These are phyloP conservation scores for Venturia nashicola DNA, from an alignment of 2,329 filamentous ascomycete species.

Conservation along the genomic window DNA sequence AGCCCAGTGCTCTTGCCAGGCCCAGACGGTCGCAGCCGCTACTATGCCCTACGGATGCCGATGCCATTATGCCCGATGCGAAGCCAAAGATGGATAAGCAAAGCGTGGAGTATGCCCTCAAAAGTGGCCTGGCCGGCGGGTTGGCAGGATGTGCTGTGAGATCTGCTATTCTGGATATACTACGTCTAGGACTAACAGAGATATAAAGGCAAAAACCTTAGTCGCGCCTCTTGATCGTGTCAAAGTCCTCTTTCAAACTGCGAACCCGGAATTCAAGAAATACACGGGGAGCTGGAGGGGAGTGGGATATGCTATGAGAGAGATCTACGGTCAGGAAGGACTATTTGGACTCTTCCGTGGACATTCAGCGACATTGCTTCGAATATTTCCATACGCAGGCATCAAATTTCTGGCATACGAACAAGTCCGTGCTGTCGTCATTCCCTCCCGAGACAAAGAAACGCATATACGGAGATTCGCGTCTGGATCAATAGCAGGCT, in stretches of 20 bases:
- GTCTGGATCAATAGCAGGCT: constrained; percentile 64
- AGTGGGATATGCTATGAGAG: constrained; percentile 66
- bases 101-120: constrained; percentile 71
- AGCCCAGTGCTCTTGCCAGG: background rate
- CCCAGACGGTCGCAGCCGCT: constrained; percentile 19
- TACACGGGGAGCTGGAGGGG: constrained; percentile 85
- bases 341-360: constrained; percentile 72
- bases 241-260: constrained; percentile 96
- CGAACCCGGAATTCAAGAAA: constrained; percentile 85
- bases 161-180: constrained; percentile 13
- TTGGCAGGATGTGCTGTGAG: constrained; percentile 83
- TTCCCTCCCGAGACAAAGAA: constrained; percentile 60
- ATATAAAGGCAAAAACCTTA: constrained; percentile 71
- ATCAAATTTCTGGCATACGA: constrained; percentile 99
- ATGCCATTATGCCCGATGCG: constrained; percentile 33
- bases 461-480: constrained; percentile 65
- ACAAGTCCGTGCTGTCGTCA: constrained; percentile 73
- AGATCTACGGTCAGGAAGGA: constrained; percentile 71
- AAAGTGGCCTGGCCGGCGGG: constrained; percentile 77
- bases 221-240: constrained; percentile 94
- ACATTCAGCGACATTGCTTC: constrained; percentile 83
- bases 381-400: constrained; percentile 93
- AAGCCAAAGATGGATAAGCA: constrained; percentile 46
- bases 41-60: constrained; percentile 40
- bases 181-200: constrained; percentile 6